Percentiles rank a stretch among this genome's conserved stretches.
These are phyloP conservation scores for Symbiodinium natans DNA, from an alignment of 73 alveolate species.

Conservation along the genomic window DNA sequence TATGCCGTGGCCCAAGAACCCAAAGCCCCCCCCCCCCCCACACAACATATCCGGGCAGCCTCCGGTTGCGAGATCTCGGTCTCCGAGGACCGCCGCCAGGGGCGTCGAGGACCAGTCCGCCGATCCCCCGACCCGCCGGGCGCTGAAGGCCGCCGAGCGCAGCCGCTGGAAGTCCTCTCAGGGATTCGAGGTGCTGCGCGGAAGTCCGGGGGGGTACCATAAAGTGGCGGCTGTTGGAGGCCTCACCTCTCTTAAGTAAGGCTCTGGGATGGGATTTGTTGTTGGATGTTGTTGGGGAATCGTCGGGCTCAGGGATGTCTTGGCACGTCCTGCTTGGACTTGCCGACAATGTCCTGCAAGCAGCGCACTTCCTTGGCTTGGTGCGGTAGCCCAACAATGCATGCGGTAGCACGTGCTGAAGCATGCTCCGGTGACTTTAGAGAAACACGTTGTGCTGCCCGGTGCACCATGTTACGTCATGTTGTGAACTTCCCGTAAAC, in stretches of 20 bases:
- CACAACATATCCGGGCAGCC: neutral
- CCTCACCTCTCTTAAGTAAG: no score
- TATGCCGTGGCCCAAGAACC: no score
- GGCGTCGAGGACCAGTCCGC: conserved; percentile 78
- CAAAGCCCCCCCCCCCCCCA: neutral
- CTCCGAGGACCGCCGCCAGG: conserved; percentile 45
- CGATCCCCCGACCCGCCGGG: conserved; percentile 73
- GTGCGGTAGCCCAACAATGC: no score
- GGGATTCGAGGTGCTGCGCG: no score
- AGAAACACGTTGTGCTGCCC: neutral
- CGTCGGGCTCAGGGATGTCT: no score
- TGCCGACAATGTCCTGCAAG: conserved; percentile 18
- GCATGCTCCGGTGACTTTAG: no score
- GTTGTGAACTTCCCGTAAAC: neutral
- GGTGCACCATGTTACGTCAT: neutral
- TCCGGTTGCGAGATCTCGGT: neutral
- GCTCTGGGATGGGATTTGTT: no score
- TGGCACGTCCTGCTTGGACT: conserved; percentile 49
- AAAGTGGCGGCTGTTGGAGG: no score
- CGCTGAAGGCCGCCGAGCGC: neutral
- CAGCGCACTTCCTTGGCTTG: conserved; percentile 30
- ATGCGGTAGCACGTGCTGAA: no score
- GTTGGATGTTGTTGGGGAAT: no score
- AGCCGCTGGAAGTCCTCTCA: conserved; percentile 88
- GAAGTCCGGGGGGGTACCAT: no score